Base-by-base conservation (phyloP, 352 stramenopile species). In the Globisporangium barbulae region DNA sequence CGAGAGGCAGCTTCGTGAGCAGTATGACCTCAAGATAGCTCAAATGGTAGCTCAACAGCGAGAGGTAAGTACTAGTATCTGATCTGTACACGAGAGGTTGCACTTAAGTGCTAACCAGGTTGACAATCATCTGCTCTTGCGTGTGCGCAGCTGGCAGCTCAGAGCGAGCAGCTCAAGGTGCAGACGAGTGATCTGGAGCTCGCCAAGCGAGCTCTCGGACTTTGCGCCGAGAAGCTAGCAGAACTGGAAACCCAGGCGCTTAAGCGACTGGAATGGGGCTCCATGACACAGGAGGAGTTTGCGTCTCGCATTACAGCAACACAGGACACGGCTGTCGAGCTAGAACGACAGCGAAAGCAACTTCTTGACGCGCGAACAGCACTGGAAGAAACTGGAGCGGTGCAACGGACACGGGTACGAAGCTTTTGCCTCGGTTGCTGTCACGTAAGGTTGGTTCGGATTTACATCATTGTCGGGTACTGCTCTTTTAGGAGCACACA, bases 401-500 rank as follows among this genome's bases (percentile, higher is more conserved):
- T 47, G 33, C 55, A 73, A 28, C 41, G 53, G 2, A 21, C 39
- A 5, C 63, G 22, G 30, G 31, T 65, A 45, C 15, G 12, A 15
- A 22, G 30, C 21, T 42, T 28, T 54, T 35, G 22, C 8, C 8
- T 41, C 10, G 35, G 35, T 0, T 2, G 35, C 12, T 41, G 35
- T 41, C 35, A 10, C 15, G 35, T 41, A 10, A 41, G 35, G 56
- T 53, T 44, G 30, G 22, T 33, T 17, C n/a, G 12, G 5, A 59
- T 22, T 1, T 17, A 10, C 15, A 19, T 10, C 41, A 47, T 17
- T 22, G 15, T 19, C 5, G 41, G 21, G 35, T 10, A 41, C 35
- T 41, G 35, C 35, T n/a, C 9, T 21, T 33, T 9, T 42, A 76
- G 66, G 65, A 76, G 42, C 41, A 41, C 12, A 72, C 59, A 10